Base-by-base conservation (phyloP, 768 basidiomycete genomes). In the Gymnopilus dilepis region DNA sequence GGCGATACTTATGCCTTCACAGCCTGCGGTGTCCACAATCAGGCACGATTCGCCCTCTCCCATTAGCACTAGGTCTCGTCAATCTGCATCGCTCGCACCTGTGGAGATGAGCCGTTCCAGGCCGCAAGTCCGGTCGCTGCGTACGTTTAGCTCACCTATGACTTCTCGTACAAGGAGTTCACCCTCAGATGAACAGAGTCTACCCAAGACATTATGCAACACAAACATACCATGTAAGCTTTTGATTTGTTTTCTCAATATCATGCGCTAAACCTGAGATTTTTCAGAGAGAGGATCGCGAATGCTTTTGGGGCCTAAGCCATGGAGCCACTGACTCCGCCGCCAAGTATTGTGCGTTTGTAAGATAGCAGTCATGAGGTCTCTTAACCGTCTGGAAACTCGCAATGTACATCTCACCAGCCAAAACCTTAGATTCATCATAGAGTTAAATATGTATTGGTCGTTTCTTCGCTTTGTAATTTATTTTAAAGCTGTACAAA, bases 271-370 rank as follows among this genome's bases (percentile, higher is more conserved):
- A 13, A 31, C 15, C 9, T 19, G 21, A 17, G 7, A 22, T 7
- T 21, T 47, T 53, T 21, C 50, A 76, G 74, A 56, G 72, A 74
- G 63, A 64, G 76, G 50, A 77, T 77, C 33, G 76, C 73, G 13
- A 75, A 76, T 59, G 73, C 64, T 11, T 77, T 76, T 57, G 65
- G 70, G 19, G 58, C 28, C 22, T 26, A 17, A 47, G n/a, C n/a
- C n/a, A n/a, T n/a, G n/a, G n/a, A n/a, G n/a, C n/a, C n/a, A n/a
- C n/a, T n/a, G n/a, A 37, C 2, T 26, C 7, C 6, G 26, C 45
- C 15, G 13, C 13, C 19, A 3, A 24, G n/a, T n/a, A n/a, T n/a
- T 9, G 19, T 22, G 3, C 12, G 19, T 12, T 22, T 47, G 45
- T 21, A 47, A 12, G 13, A 47, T 21, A n/a, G 12, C 7, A 15